A percentile compares a stretch with the other conserved stretches of the same genome.
phyloP scores from a whole-genome alignment of 345 rosid genomes.

The Syzygium aqueum region DNA sequence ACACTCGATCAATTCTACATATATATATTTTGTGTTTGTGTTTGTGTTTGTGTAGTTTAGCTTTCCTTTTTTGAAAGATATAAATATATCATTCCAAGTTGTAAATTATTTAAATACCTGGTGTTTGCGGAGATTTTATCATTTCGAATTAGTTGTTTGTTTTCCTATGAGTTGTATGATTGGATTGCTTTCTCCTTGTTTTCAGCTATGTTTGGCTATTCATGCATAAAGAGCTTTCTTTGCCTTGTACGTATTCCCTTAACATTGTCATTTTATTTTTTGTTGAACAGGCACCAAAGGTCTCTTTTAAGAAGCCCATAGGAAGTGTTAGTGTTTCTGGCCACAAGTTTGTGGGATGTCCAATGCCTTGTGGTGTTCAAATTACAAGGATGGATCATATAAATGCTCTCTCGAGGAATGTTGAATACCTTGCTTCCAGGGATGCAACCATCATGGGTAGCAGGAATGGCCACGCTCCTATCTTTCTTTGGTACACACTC shows the following conservation, averaged over 20 bases:
- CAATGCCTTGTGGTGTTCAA: constrained; percentile 98
- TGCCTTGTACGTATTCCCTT: background rate
- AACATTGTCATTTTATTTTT: background rate
- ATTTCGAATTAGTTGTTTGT: background rate
- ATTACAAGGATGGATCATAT: constrained; percentile 79
- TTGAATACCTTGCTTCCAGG: constrained; percentile 90
- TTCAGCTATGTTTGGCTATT: background rate
- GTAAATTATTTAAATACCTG: background rate
- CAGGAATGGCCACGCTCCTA: constrained; percentile 93
- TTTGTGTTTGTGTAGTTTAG: background rate
- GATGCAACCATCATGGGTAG: constrained; percentile 99
- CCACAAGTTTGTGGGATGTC: constrained; percentile 94
- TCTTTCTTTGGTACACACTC: constrained; percentile 94
- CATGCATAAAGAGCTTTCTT: background rate
- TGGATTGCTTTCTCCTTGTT: background rate
- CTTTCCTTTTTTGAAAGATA: background rate
- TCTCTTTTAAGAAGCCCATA: constrained; percentile 79
- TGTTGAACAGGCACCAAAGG: constrained; percentile 77
- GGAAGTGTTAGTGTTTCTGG: constrained; percentile 96
- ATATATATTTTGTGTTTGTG: background rate
- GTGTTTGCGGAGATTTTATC: background rate
- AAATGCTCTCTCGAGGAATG: constrained; percentile 73
- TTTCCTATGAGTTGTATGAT: background rate
- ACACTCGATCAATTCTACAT: background rate
- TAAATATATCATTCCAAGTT: background rate